These are phyloP conservation scores for Paecilomyces formosus DNA, from an alignment of 2,329 filamentous ascomycete genomes.

Conservation along the genomic window DNA sequence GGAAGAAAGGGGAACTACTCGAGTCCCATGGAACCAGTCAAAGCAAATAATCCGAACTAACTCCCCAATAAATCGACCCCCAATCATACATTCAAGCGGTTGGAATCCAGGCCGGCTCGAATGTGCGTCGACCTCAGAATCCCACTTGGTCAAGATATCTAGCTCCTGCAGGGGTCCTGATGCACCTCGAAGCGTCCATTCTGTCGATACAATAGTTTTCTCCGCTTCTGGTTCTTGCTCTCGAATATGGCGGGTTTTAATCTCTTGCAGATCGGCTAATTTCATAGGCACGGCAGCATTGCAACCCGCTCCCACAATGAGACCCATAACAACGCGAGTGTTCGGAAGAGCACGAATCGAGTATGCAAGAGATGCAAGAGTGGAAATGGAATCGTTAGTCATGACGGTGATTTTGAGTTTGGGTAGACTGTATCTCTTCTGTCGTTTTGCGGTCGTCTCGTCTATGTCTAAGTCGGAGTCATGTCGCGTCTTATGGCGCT, in stretches of 20 bases:
- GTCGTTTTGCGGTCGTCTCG: conserved; percentile 18
- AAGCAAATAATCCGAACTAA: conserved; percentile 60
- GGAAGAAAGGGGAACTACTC: conserved; percentile 29
- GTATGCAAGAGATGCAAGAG: conserved; percentile 68
- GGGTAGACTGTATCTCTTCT: conserved; percentile 43
- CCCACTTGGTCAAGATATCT: conserved; percentile 60
- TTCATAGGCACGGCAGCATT: conserved; percentile 68
- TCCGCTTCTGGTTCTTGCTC: conserved; percentile 41
- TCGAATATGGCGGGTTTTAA: conserved; percentile 47
- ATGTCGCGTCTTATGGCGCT: conserved; percentile 32
- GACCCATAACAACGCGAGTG: conserved; percentile 62
- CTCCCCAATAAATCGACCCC: conserved; percentile 65
- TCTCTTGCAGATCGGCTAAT: conserved; percentile 51
- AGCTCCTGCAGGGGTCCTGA: conserved; percentile 55
- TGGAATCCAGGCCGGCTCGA: conserved; percentile 66
- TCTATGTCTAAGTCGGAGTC: conserved; percentile 14
- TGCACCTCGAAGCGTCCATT: conserved; percentile 70
- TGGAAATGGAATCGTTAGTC: conserved; percentile 70
- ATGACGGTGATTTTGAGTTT: conserved; percentile 62
- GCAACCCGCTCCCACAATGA: conserved; percentile 70
- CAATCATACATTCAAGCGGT: conserved; percentile 72
- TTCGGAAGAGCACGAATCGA: conserved; percentile 51
- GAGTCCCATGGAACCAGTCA: conserved; percentile 49
- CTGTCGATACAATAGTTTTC: conserved; percentile 66
- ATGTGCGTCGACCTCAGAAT: conserved; percentile 54